These are phyloP conservation scores for Amaranthus cruentus DNA, from an alignment of 148 eudicot species.

Conservation along the genomic window DNA sequence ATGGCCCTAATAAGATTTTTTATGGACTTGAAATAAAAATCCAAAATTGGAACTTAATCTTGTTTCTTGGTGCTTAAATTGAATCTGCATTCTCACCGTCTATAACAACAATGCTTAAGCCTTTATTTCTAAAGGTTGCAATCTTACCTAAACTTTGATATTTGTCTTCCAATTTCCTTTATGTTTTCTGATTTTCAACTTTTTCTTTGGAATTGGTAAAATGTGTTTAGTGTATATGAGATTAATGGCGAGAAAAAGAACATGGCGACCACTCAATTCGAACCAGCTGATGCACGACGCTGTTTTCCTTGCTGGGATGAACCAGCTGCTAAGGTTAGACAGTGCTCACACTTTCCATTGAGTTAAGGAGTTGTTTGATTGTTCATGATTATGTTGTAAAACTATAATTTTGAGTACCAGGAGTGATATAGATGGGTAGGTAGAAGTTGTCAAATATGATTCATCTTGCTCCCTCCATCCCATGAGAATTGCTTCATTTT, in stretches of 20 bases:
- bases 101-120: no score
- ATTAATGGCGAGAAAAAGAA: constrained; percentile 85
- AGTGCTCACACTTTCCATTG: background rate
- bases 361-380: background rate
- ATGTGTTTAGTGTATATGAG: constrained; percentile 53
- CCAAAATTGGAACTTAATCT: no score
- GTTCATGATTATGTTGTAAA: background rate
- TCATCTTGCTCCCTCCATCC: background rate
- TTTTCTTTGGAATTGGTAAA: background rate
- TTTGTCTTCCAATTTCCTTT: background rate
- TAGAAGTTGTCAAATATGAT: background rate
- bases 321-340: constrained; percentile 80
- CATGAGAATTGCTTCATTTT: no score
- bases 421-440: background rate
- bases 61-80: no score
- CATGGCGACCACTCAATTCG: constrained; percentile 96
- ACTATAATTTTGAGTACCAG: background rate
- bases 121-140: no score
- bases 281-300: constrained; percentile 94
- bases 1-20: no score
- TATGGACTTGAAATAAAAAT: no score
- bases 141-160: background rate
- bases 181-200: background rate
- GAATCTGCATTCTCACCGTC: no score
- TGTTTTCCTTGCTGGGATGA: constrained; percentile 99